Base-by-base conservation (phyloP, 2,329 filamentous ascomycete species). In the Exserohilum rostratum region DNA sequence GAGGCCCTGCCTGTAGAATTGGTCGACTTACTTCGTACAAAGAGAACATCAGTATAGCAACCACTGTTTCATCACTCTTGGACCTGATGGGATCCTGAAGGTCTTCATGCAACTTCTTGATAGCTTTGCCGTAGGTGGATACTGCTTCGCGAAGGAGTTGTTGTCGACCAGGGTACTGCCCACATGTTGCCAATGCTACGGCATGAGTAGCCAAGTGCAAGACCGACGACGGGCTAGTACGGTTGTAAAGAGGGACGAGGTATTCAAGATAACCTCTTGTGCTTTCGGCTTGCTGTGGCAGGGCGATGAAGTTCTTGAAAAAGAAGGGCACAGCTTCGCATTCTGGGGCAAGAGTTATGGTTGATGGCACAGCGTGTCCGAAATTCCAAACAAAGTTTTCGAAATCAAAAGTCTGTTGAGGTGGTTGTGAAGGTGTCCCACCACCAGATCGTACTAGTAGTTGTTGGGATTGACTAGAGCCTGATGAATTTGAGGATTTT, bases 291-390 rank as follows among this genome's bases (percentile, higher is more conserved):
- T 75, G 67, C 49, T 71, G 71, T 3, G 74, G 75, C 17, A 75
- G 58, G 10, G 71, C 61, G 49, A 77, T 71, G 54, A 77, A 76
- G 48, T 78, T 77, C 12, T 69, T 70, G 62, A 78, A 77, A 62
- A 77, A 78, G 65, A 77, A 78, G 1, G 73, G 70, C 2, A 73
- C 69, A 5, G 74, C 75, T 60, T 76, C 71, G 34, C 64, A 68
- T 57, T 77, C 74, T 12, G 71, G 69, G 3, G 70, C 65, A 42
- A 72, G 57, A 2, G 59, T 58, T 27, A 76, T 65, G 12, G 60
- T 66, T 0, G 57, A 50, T 6, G 72, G 69, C 2, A 75, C 51
- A 18, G 52, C 54, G 33, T 65, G 56, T 31, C 70, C 60, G 27
- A 71, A 60, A 34, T 69, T 68, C 70, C 70, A 72, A 20, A 70